These are phyloP conservation scores for Chrysochromulina parva DNA, from an alignment of 78 protist species.

Conservation along the genomic window DNA sequence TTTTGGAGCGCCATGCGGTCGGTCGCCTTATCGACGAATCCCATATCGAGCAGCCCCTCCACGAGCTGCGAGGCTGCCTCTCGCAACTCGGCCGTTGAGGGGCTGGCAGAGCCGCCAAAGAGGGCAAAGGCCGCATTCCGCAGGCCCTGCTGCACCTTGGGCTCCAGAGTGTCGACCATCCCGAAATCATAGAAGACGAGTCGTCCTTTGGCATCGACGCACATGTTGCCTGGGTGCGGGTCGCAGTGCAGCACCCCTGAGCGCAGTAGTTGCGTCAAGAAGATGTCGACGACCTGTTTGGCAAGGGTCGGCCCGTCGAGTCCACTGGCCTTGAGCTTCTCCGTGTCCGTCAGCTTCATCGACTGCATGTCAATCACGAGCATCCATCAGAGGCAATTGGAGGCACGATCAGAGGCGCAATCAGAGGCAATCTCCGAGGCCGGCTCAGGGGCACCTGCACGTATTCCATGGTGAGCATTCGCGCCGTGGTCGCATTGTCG, in stretches of 20 bases:
- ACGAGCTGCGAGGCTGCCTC: background rate
- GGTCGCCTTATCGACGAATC: background rate
- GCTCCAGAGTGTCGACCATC: background rate
- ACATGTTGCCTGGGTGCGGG: conserved; percentile 50
- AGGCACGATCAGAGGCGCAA: no score
- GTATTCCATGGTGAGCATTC: background rate
- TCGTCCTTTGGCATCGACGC: background rate
- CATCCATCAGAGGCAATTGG: no score
- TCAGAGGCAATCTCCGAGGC: no score
- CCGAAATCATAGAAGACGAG: conserved; percentile 14
- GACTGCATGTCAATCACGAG: background rate
- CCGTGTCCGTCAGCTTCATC: background rate
- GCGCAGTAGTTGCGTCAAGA: conserved; percentile 32
- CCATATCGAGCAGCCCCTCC: background rate
- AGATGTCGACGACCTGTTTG: background rate
- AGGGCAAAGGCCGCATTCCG: background rate
- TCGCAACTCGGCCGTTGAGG: background rate
- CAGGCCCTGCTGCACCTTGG: background rate
- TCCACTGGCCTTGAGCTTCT: background rate
- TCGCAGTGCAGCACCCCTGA: conserved; percentile 48
- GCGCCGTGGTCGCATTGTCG: background rate
- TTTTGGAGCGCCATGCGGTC: background rate
- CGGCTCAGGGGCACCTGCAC: no score
- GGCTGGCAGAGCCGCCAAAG: background rate
- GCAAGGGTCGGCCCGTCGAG: background rate